These are phyloP conservation scores for Mikania micrantha DNA, from an alignment of 129 eudicot genomes.

Conservation along the genomic window DNA sequence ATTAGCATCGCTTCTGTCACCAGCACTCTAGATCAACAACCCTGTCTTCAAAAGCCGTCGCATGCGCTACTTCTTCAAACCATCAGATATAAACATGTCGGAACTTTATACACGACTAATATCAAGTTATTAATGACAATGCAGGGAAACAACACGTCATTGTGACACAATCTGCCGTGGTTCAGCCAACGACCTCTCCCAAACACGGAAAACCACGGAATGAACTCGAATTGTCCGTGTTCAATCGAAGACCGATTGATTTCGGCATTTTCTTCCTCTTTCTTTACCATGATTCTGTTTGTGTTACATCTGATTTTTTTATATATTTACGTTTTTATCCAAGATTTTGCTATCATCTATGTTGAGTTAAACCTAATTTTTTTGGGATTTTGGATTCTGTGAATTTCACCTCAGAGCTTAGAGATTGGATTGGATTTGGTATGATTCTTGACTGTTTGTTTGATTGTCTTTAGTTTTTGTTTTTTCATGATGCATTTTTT, in stretches of 20 bases:
- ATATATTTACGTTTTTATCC: too few relatives aligned
- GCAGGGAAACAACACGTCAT: slow-evolving; percentile 61
- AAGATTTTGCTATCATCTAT: too few relatives aligned
- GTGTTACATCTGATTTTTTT: too few relatives aligned
- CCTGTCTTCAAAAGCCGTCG: slow-evolving; percentile 34
- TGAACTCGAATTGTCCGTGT: slow-evolving; percentile 29
- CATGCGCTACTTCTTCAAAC: slow-evolving; percentile 41
- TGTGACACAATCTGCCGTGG: slow-evolving; percentile 81
- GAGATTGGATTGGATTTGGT: too few relatives aligned
- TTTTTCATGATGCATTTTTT: too few relatives aligned
- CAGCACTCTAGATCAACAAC: slow-evolving; percentile 5
- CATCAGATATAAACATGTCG: slow-evolving; percentile 70
- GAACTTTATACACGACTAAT: slow-evolving; percentile 59
- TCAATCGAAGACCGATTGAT: slow-evolving; percentile 11
- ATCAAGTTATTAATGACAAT: slow-evolving; percentile 41
- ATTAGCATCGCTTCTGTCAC: neutral
- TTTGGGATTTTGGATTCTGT: too few relatives aligned
- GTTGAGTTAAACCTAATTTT: too few relatives aligned
- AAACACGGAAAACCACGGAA: slow-evolving; percentile 17
- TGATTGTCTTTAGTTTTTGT: too few relatives aligned
- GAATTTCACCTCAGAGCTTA: too few relatives aligned
- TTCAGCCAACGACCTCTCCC: slow-evolving; percentile 73
- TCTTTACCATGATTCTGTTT: too few relatives aligned
- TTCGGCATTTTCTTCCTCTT: too few relatives aligned
- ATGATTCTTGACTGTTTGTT: too few relatives aligned